Evolutionary conservation across 805 yeast species (phyloP), one percentile per base, ranked within the genome.

Genomic region (Wickerhamomyces mucosus): DNA sequence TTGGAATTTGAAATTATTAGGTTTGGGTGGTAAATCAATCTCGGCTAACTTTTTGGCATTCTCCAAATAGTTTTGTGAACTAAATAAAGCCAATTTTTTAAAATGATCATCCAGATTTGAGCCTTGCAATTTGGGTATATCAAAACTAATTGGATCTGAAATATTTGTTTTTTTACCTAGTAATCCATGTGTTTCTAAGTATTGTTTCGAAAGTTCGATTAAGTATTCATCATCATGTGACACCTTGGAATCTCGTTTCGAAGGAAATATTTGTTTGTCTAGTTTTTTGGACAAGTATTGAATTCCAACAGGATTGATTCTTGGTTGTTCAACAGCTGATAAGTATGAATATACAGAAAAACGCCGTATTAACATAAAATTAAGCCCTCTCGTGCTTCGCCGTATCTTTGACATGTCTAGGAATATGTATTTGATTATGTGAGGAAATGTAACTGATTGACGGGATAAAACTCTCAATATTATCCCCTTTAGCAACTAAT

Each of bases 101-200:
- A 92, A 92, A 60, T 92, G 99, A 47, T 84, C 95, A 49, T 82
- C 94, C 7, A 92, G 55, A 7, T 75, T 59, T 1, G 51, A 36
- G 0, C 97, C 98, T 31, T 76, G 74, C n/a, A 89, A 51, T 16
- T 58, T 53, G 0, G 99, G 98, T 11, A 88, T 50, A 12, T 65
- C 47, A 23, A 79, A 63, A 13, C 55, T 46, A 3, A 84, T 72
- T 0, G 94, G 88, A 2, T 65, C 67, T 3, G 65, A 53, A 2
- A 73, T 55, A 3, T 69, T 67, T 2, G 95, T 82, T 39, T 71
- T 69, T 47, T 83, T 85, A 2, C 92, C 92, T 20, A 80, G 56
- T n/a, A 88, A 61, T 2, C 74, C 75, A 46, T 84, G 80, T 14
- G 64, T 59, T 14, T 56, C 51, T 17, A 88, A 59, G 46, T 79